phyloP scores from a whole-genome alignment of 495 filamentous ascomycete species.

The Tuber magnatum region DNA sequence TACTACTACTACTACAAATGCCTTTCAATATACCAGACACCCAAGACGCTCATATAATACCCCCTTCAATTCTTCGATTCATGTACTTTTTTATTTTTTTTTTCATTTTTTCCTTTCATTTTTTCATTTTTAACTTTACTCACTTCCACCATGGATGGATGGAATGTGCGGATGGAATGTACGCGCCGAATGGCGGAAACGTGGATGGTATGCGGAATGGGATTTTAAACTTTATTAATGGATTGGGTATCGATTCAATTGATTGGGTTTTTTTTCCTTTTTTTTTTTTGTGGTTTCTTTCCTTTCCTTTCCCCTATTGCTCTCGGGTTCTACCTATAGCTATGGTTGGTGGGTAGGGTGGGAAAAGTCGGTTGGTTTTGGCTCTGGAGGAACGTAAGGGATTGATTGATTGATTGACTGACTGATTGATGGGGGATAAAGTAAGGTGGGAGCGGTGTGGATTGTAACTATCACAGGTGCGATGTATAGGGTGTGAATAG shows the following conservation, averaged over 20 bases:
- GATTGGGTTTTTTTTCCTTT: neutral
- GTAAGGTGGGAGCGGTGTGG: neutral
- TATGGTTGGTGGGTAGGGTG: neutral
- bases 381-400: neutral
- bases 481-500: slow-evolving; percentile 11
- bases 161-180: neutral
- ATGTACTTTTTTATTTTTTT: neutral
- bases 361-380: neutral
- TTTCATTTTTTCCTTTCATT: neutral
- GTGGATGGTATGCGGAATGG: neutral
- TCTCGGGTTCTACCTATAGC: neutral
- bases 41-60: neutral
- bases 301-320: neutral
- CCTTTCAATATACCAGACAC: slow-evolving; percentile 3
- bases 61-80: slow-evolving; percentile 5
- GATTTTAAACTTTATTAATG: slow-evolving; percentile 4
- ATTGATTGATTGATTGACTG: neutral
- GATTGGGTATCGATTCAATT: slow-evolving; percentile 15
- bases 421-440: neutral
- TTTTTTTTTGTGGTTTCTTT: neutral
- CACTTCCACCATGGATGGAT: neutral
- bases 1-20: neutral
- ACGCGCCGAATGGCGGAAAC: neutral
- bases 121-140: slow-evolving; percentile 7
- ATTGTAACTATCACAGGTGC: neutral